Evolutionary conservation across 139 green algal species (phyloP), one percentile per base, ranked within the genome.

Genomic region (Volvox africanus): DNA sequence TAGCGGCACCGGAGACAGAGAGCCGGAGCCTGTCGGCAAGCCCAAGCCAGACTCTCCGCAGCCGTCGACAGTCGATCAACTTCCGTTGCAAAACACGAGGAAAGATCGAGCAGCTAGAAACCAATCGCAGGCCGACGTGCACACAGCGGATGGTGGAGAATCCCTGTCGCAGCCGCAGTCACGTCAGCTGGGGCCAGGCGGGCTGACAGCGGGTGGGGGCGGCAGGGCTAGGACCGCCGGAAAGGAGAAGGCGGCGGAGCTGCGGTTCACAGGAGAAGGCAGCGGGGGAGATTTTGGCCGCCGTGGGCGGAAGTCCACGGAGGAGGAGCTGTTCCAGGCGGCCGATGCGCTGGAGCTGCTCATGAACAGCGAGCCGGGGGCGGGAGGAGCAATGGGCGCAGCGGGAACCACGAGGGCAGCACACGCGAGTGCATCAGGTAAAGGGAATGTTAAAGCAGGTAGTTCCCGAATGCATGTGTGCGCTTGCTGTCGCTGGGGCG

Each of bases 311-410:
- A 24, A 62, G 5, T 65, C 82, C 11, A 24, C 37, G 33, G 82
- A 88, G 35, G 82, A 79, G 6, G 82, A 88, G 2, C 33, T 88
- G 12, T 21, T 67, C 13, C 33, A 67, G 62, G 82, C 65, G 65
- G 82, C 82, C 24, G 33, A 32, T 28, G 82, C 82, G 19, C 82
- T 88, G 33, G 65, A 80, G 65, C 62, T 88, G 82, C 82, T 88
- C 6, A 73, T 73, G 80, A 37, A 84, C 3, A 67, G 78, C 37
- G 80, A 17, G 9, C 35, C 81, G 17, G 81, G 61, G 0, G 61
- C 80, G 44, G 24, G 9, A 0, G 44, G 26, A 9, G 11, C 24
- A 55, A 24, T n/a, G 65, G 21, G 21, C 65, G 65, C 21, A 24
- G 65, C 65, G 21, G 65, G 6, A 16, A 12, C 65, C 2, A 73